These are phyloP conservation scores for Termitomyces sp. DNA, from an alignment of 768 basidiomycete genomes.

Conservation along the genomic window DNA sequence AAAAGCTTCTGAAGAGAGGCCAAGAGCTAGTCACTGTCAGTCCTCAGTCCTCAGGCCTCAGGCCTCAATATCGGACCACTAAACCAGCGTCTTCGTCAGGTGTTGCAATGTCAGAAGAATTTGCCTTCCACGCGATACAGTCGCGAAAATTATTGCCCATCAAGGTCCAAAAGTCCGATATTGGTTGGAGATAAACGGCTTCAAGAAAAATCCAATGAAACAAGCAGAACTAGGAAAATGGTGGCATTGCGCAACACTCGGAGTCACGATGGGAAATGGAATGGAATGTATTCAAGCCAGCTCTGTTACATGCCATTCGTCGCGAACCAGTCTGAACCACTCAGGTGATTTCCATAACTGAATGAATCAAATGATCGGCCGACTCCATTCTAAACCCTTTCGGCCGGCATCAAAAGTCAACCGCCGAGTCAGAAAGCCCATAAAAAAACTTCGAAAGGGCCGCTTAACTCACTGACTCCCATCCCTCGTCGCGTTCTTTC, in stretches of 20 bases:
- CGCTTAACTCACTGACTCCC: constrained; percentile 5
- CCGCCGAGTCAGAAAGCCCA: constrained; percentile 12
- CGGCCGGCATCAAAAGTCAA: constrained; percentile 12
- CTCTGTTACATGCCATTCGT: too few species aligned
- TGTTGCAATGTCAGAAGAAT: background rate
- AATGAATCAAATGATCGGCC: constrained; percentile 2
- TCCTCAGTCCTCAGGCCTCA: too few species aligned
- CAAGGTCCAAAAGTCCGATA: background rate
- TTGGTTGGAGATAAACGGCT: background rate
- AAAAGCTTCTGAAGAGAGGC: too few species aligned
- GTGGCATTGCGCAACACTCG: background rate
- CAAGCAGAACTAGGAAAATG: background rate
- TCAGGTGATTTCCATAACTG: constrained; percentile 1
- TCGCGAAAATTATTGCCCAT: background rate
- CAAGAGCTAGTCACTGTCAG: too few species aligned
- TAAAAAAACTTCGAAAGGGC: constrained; percentile 9
- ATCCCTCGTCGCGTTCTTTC: constrained; percentile 9
- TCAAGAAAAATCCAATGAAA: background rate
- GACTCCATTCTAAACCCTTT: constrained; percentile 2
- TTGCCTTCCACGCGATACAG: background rate
- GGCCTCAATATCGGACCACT: too few species aligned
- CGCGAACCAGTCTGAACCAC: too few species aligned
- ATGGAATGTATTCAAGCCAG: too few species aligned
- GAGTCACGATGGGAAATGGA: background rate
- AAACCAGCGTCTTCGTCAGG: too few species aligned